Evolutionary conservation across 495 filamentous ascomycete species (phyloP), one percentile per base, ranked within the genome.

Genomic region (Darksidea phi): DNA sequence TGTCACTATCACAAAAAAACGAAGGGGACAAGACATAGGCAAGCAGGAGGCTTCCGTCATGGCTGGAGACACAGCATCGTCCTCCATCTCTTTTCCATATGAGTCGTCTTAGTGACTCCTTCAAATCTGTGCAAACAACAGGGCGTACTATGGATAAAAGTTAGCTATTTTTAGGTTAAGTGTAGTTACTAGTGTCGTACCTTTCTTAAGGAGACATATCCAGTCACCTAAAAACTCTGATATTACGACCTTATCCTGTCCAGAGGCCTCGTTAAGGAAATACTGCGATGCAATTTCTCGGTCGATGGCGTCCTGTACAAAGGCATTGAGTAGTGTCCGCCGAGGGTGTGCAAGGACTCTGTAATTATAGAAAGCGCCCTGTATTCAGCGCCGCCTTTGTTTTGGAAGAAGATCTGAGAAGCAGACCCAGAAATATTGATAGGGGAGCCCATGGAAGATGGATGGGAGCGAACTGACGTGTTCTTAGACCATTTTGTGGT

Each of bases 71-170:
- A n/a, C 58, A 61, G 28, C 58, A 54, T 48, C 23, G 58, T 23
- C 58, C 58, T 48, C 58, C 50, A 54, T 61, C 48, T 61, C 58
- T 54, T 55, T 55, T 36, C 58, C 49, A 61, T 54, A 61, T 55
- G 8, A 28, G 47, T 54, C 37, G 11, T 38, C 26, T 61, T 36
- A 48, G 21, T 34, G 42, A 11, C 34, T 32, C 38, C 34, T 55
- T 34, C 38, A 54, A 20, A 28, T 61, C 25, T 12, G 34, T 32
- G 49, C 58, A 45, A 48, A 55, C 36, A 54, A 61, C 23, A 55
- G 58, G 49, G 28, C 58, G 58, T 54, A 61, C 58, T 61, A 48
- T 54, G 6, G 37, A 37, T 1, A 47, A 46, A 48, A 24, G 8
- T 61, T 38, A 55, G 58, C 28, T 6, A n/a, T n/a, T n/a, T n/a